Evolutionary conservation across 225 moss, liverwort and hornwort genomes (phyloP).

Genomic region (Neckera pumila): DNA sequence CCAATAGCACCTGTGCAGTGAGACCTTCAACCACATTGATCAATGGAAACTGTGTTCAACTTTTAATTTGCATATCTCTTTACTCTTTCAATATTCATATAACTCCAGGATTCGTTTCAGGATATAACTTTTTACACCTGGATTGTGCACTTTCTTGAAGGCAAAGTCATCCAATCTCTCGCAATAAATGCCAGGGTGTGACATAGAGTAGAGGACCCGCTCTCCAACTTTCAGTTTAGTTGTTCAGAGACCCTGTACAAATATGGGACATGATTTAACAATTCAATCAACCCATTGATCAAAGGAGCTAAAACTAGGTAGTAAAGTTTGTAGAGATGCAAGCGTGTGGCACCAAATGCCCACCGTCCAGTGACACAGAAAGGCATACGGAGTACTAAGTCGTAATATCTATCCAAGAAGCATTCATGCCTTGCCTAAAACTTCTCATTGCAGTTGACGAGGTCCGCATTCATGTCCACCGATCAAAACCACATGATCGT

Average conservation of each 20-base stretch:
- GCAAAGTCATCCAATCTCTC: background rate
- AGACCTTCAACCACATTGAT: background rate
- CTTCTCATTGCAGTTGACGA: background rate
- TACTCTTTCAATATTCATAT: no score
- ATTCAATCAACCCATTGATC: background rate
- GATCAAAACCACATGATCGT: background rate
- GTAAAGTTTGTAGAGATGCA: background rate
- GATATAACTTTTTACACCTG: background rate
- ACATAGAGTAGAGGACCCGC: no score
- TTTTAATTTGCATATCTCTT: background rate
- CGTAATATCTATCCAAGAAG: background rate
- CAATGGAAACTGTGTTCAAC: background rate
- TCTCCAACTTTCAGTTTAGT: background rate
- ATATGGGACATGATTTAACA: background rate
- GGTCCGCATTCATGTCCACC: background rate
- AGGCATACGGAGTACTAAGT: background rate
- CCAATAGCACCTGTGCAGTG: background rate
- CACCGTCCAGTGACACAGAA: background rate
- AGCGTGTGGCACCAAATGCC: background rate
- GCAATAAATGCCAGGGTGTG: no score
- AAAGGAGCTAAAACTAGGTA: background rate
- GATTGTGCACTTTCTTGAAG: background rate
- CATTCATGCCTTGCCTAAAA: background rate
- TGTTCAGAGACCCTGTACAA: background rate
- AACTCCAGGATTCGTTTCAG: background rate